Percentiles rank a stretch among this genome's conserved stretches.
These are phyloP conservation scores for Penstemon newberryi DNA, from an alignment of 257 asterid genomes.

Conservation along the genomic window DNA sequence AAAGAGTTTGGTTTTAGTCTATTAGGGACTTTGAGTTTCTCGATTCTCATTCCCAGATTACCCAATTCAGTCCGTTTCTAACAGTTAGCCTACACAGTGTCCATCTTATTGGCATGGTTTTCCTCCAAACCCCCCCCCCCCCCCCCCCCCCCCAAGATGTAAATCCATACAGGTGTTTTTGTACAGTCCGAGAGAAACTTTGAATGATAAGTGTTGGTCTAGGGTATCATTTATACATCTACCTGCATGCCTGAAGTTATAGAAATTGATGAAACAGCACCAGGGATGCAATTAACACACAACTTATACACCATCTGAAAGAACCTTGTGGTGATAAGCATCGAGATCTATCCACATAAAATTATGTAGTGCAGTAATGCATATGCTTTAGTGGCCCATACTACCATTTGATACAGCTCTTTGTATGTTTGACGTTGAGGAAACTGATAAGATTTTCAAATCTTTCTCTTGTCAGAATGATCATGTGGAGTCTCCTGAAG, in stretches of 20 bases:
- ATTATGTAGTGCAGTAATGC: background rate
- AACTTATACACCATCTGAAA: background rate
- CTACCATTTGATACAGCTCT: background rate
- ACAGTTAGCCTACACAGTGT: background rate
- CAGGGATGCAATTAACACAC: background rate
- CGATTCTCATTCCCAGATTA: constrained; percentile 6
- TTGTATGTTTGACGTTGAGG: constrained; percentile 15
- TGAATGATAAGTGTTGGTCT: background rate
- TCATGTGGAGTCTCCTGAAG: constrained; percentile 62
- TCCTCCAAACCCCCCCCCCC: too few species aligned
- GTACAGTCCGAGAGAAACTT: too few species aligned
- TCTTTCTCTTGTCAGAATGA: constrained; percentile 53
- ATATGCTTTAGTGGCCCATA: constrained; percentile 10
- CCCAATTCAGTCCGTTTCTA: background rate
- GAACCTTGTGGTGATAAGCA: background rate
- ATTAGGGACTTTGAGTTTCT: constrained; percentile 7
- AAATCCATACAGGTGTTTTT: too few species aligned
- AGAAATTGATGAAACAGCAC: background rate
- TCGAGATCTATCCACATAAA: background rate
- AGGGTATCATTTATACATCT: background rate
- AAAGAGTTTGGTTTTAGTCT: constrained; percentile 7
- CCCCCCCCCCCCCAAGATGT: too few species aligned
- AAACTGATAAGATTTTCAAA: constrained; percentile 10
- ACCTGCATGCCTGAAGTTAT: background rate
- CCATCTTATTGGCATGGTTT: too few species aligned